These are phyloP conservation scores for Fusarium ambrosium DNA, from an alignment of 2,329 filamentous ascomycete genomes.

Conservation along the genomic window DNA sequence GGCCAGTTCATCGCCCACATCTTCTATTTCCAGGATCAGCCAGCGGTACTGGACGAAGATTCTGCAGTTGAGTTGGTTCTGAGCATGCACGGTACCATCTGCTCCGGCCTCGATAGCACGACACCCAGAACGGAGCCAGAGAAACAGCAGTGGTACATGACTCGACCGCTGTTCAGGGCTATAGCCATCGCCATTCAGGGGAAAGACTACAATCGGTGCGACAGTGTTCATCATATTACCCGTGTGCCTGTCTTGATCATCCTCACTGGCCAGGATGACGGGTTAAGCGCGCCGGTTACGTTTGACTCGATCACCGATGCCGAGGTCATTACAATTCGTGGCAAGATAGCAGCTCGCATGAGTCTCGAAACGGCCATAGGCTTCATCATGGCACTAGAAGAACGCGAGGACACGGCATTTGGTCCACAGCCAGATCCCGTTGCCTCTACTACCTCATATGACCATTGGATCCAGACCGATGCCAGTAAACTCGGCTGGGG, in stretches of 20 bases:
- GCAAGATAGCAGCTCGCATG: not conserved
- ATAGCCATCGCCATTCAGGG: not conserved
- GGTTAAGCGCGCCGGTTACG: slow-evolving; percentile 5
- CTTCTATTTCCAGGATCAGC: not conserved
- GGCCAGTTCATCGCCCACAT: slow-evolving; percentile 24
- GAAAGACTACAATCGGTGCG: not conserved
- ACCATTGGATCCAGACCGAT: too few species aligned
- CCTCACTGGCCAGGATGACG: slow-evolving; percentile 1
- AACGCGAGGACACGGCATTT: slow-evolving; percentile 2
- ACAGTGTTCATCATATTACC: not conserved
- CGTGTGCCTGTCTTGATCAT: slow-evolving; percentile 13
- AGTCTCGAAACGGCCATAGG: not conserved
- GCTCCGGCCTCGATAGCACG: not conserved
- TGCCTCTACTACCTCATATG: not conserved
- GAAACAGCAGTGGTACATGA: not conserved
- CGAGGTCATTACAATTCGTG: not conserved
- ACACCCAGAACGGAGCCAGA: not conserved
- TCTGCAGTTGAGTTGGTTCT: not conserved
- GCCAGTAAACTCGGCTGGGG: not conserved
- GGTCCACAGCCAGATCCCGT: not conserved
- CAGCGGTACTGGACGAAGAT: not conserved
- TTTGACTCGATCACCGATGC: slow-evolving; percentile 21
- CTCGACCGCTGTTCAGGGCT: not conserved
- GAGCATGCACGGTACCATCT: not conserved
- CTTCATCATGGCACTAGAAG: not conserved